phyloP scores from a whole-genome alignment of 2,329 filamentous ascomycete genomes.

The Pestalotiopsis fici region DNA sequence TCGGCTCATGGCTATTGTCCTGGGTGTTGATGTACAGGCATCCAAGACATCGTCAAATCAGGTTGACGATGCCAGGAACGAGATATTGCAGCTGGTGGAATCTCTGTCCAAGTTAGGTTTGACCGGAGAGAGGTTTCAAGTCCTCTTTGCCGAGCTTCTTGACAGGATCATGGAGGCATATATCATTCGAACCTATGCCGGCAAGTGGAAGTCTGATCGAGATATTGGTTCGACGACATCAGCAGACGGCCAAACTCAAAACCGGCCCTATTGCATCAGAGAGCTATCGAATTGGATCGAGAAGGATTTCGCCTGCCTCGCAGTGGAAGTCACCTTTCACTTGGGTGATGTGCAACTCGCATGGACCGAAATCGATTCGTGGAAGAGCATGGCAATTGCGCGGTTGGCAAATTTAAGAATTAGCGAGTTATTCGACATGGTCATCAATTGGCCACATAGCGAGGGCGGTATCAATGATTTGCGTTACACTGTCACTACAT shows the following conservation, averaged over 20 bases:
- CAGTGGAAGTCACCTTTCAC: constrained; percentile 59
- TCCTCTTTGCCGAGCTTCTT: constrained; percentile 72
- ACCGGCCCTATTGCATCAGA: constrained; percentile 55
- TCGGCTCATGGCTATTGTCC: constrained; percentile 51
- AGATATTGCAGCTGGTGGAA: constrained; percentile 57
- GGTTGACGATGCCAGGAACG: constrained; percentile 43
- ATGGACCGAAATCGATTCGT: constrained; percentile 63
- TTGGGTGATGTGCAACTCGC: constrained; percentile 45
- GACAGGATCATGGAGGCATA: constrained; percentile 65
- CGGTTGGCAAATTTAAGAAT: constrained; percentile 70
- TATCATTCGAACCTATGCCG: constrained; percentile 61
- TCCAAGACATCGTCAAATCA: constrained; percentile 13
- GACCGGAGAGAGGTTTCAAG: constrained; percentile 68
- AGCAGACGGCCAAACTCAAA: constrained; percentile 27
- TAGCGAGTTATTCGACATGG: constrained; percentile 76
- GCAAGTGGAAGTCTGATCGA: constrained; percentile 56
- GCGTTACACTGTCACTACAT: constrained; percentile 67
- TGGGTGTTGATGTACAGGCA: constrained; percentile 34
- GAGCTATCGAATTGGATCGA: constrained; percentile 69
- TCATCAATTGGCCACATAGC: constrained; percentile 73
- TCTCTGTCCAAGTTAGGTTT: constrained; percentile 66
- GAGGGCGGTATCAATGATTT: constrained; percentile 74
- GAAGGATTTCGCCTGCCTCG: constrained; percentile 64
- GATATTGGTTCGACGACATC: constrained; percentile 21
- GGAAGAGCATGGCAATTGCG: constrained; percentile 70